Percentiles rank a stretch among this genome's conserved stretches.
phyloP scores from a whole-genome alignment of 1,139 yeast genomes.

The Blastobotrys proliferans region DNA sequence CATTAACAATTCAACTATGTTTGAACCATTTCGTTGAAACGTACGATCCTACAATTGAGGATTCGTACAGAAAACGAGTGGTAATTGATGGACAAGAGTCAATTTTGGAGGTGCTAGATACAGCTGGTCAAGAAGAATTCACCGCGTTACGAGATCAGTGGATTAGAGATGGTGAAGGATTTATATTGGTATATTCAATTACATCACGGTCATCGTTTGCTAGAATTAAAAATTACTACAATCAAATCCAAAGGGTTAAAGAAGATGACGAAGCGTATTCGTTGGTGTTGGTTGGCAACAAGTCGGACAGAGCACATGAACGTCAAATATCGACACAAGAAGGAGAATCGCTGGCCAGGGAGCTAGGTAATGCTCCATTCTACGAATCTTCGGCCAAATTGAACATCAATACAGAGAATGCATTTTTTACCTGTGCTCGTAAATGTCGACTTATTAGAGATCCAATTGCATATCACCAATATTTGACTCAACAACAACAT shows the following conservation, averaged over 20 bases:
- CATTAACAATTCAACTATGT: constrained; percentile 72
- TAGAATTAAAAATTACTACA: constrained; percentile 75
- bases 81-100: constrained; percentile 91
- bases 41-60: constrained; percentile 97
- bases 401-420: constrained; percentile 85
- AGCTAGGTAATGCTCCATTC: constrained; percentile 73
- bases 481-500: constrained; percentile 13
- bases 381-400: constrained; percentile 91
- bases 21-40: constrained; percentile 83
- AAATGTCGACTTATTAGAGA: constrained; percentile 50
- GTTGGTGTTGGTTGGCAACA: constrained; percentile 39
- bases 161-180: constrained; percentile 93
- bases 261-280: constrained; percentile 50
- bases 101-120: constrained; percentile 87
- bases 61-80: constrained; percentile 87
- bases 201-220: constrained; percentile 83
- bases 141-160: constrained; percentile 91
- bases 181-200: constrained; percentile 81
- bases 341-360: constrained; percentile 68
- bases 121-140: constrained; percentile 98
- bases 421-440: constrained; percentile 84
- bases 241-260: constrained; percentile 86
- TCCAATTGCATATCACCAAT: constrained; percentile 19
- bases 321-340: constrained; percentile 76
- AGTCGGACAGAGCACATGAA: constrained; percentile 67